Percentiles rank a stretch among this genome's conserved stretches.
Evolutionary conservation across 352 stramenopile genomes (phyloP).

Genomic region (Elongisporangium anandrum): DNA sequence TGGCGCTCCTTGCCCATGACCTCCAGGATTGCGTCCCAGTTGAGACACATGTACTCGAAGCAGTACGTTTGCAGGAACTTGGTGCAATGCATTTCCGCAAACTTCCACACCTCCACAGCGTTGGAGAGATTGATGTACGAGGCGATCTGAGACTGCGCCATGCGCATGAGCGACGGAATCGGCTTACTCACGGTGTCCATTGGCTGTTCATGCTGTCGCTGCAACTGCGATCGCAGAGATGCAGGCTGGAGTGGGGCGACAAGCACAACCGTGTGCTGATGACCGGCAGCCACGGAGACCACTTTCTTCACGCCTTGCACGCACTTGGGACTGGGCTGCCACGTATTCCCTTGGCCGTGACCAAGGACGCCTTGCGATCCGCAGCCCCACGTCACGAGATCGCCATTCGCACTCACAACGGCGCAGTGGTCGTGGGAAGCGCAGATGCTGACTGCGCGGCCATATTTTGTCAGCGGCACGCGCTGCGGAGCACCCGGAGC

Average conservation of each 20-base stretch:
- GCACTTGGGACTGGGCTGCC: slow-evolving; percentile 76
- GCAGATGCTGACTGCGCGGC: slow-evolving; percentile 46
- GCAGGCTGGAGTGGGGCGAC: slow-evolving; percentile 37
- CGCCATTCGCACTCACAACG: slow-evolving; percentile 53
- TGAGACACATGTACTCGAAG: slow-evolving; percentile 56
- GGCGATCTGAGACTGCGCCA: slow-evolving; percentile 48
- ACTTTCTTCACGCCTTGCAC: slow-evolving; percentile 74
- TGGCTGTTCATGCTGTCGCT: not conserved
- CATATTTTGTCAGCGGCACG: slow-evolving; percentile 40
- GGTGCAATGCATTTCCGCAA: slow-evolving; percentile 49
- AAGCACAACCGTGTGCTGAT: slow-evolving; percentile 74
- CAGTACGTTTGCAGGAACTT: slow-evolving; percentile 40
- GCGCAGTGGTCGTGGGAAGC: slow-evolving; percentile 77
- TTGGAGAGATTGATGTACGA: slow-evolving; percentile 56
- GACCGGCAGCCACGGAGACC: slow-evolving; percentile 50
- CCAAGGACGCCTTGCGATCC: slow-evolving; percentile 66
- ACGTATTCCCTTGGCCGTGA: slow-evolving; percentile 66
- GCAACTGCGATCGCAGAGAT: slow-evolving; percentile 7
- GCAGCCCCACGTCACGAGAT: slow-evolving; percentile 75
- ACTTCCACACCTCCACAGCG: slow-evolving; percentile 50
- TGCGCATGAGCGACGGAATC: slow-evolving; percentile 22
- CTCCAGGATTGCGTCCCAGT: slow-evolving; percentile 74
- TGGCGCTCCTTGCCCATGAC: slow-evolving; percentile 44
- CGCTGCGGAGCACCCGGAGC: slow-evolving; percentile 38
- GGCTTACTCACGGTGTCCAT: not conserved